Conservation (phyloP, 2,329 filamentous ascomycete genomes). For the Fusarium hostae region DNA sequence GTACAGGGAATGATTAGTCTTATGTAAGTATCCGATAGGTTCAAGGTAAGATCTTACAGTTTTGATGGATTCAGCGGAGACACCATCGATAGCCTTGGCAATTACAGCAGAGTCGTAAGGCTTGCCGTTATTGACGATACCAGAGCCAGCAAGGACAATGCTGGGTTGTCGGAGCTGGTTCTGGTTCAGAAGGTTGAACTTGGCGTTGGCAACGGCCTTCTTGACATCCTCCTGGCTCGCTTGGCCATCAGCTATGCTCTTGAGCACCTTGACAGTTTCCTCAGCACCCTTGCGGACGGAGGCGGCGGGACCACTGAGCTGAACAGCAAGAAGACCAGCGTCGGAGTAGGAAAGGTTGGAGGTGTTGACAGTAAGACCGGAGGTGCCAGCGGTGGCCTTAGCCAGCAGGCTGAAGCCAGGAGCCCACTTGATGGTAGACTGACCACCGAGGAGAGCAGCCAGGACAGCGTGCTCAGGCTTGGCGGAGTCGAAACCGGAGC, state of each 20-base stretch:
- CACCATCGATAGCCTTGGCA: slow-evolving; percentile 80
- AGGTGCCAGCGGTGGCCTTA: slow-evolving; percentile 76
- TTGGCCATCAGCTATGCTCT: slow-evolving; percentile 80
- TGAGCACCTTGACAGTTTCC: slow-evolving; percentile 82
- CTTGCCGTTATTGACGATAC: slow-evolving; percentile 83
- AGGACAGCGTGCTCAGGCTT: slow-evolving; percentile 93
- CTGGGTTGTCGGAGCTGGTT: slow-evolving; percentile 82
- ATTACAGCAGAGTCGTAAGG: slow-evolving; percentile 85
- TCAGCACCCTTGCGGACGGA: slow-evolving; percentile 79
- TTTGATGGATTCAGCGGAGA: slow-evolving; percentile 87
- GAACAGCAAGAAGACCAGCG: slow-evolving; percentile 87
- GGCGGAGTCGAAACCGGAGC: slow-evolving; percentile 81
- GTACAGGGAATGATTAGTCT: slow-evolving; percentile 43
- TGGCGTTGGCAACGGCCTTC: slow-evolving; percentile 92
- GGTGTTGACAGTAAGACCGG: slow-evolving; percentile 76
- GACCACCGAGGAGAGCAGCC: slow-evolving; percentile 86
- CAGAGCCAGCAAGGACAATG: slow-evolving; percentile 84
- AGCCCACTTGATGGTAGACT: slow-evolving; percentile 95
- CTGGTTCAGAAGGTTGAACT: slow-evolving; percentile 88
- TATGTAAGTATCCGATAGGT: slow-evolving; percentile 39
- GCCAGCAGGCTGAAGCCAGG: slow-evolving; percentile 90
- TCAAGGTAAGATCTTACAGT: slow-evolving; percentile 67
- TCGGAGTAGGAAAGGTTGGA: slow-evolving; percentile 91
- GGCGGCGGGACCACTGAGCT: slow-evolving; percentile 78
- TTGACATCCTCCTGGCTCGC: slow-evolving; percentile 86